Base-by-base conservation (phyloP, 306 rosid species). In the Trifolium fragiferum region DNA sequence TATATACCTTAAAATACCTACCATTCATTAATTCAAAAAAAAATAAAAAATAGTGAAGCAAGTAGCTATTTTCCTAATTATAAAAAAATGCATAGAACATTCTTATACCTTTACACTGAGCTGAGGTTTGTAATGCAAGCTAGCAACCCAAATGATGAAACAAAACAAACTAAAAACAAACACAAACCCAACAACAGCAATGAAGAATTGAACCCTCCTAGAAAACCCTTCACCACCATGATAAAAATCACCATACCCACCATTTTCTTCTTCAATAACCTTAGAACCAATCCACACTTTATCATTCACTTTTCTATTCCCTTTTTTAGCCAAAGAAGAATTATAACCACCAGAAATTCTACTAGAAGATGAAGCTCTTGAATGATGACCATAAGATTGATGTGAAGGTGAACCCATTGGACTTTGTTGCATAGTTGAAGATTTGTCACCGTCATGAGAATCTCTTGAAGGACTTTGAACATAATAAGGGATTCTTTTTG, bases 361-460 rank as follows among this genome's bases (percentile, higher is more conserved):
- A 62, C 92, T 90, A 1, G 89, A 74, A 9, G 96, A 89, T 37
- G 98, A 91, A 8, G 82, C 76, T 51, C 89, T 77, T 4, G 98
- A 93, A 66, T 87, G 97, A 66, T 85, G 86, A 10, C 83, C 84
- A 50, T 77, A 89, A 13, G 93, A 90, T 1, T 89, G 91, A 74
- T 88, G 98, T 2, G 89, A 80, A 6, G 94, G 97, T 69, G 91
- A 89, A 4, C 89, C 88, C 75, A 43, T 74, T 11, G 98, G 97
- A 60, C 91, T 88, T 5, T 85, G 91, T 44, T 87, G 97, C 81
- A 79, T 57, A 5, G 85, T 53, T 4, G 86, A 86, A 0, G 89
- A 86, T 53, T 93, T 93, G 58, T 90, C 92, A 25, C 93, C 96
- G n/a, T 93, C 97, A 81, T 89, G 83, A 25, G 98, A 93, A 27